phyloP scores from a whole-genome alignment of 257 asterid species.

The Nyctanthes arbortristis region DNA sequence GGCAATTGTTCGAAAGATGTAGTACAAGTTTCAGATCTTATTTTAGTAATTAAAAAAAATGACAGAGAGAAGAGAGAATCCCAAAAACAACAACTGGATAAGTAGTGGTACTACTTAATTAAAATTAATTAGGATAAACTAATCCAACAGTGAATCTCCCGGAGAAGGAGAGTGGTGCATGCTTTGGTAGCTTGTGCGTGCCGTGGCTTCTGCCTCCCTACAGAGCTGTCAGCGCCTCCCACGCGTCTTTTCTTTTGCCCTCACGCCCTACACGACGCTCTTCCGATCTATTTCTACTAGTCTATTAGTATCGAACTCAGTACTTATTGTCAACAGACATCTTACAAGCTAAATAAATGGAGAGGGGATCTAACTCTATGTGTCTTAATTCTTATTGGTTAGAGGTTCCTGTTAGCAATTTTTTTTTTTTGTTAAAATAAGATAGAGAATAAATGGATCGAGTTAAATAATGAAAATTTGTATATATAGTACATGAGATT shows the following conservation, averaged over 20 bases:
- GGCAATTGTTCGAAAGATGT: conserved; percentile 19
- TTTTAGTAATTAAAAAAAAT: not conserved
- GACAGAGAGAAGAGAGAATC: not conserved
- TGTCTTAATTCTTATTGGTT: too few relatives aligned
- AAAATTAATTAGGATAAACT: not conserved
- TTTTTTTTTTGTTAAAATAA: too few relatives aligned
- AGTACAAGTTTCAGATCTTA: not conserved
- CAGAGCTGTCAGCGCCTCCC: conserved; percentile 25
- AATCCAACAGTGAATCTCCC: not conserved
- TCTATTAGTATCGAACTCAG: too few relatives aligned
- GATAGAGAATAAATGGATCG: too few relatives aligned
- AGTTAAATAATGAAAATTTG: too few relatives aligned
- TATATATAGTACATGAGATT: too few relatives aligned
- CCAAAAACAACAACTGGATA: not conserved
- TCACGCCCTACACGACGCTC: not conserved
- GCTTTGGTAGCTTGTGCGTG: too few relatives aligned
- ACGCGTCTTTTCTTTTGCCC: conserved; percentile 20
- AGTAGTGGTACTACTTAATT: not conserved
- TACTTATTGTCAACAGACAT: too few relatives aligned
- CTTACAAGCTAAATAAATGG: too few relatives aligned
- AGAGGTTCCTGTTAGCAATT: too few relatives aligned
- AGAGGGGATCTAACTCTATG: too few relatives aligned
- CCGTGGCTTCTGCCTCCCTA: not conserved
- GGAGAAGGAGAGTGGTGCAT: not conserved
- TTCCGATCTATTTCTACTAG: too few relatives aligned